A percentile compares a stretch with the other conserved stretches of the same genome.
These are phyloP conservation scores for Moniliophthora roreri DNA, from an alignment of 1,284 basidiomycete species.

Conservation along the genomic window DNA sequence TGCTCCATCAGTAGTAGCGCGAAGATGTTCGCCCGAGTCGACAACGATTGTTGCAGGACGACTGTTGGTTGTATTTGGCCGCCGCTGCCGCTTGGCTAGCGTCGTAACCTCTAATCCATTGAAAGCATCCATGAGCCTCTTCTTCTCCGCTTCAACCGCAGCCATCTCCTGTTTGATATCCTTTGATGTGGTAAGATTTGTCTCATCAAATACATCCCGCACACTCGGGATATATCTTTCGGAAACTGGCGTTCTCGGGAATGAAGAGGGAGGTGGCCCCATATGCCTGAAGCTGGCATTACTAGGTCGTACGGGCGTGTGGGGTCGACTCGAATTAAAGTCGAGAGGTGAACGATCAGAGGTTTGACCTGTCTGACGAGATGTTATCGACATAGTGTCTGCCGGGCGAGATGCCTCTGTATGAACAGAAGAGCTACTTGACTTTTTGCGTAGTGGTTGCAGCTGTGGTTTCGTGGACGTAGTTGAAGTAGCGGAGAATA, in stretches of 20 bases:
- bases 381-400: constrained; percentile 43
- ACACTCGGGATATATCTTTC: constrained; percentile 33
- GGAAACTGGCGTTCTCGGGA: constrained; percentile 34
- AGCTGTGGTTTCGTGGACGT: constrained; percentile 21
- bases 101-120: constrained; percentile 71
- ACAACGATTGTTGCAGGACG: constrained; percentile 5
- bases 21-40: constrained; percentile 14
- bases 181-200: constrained; percentile 52
- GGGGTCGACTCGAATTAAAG: constrained; percentile 20
- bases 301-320: constrained; percentile 28
- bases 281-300: constrained; percentile 42
- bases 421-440: constrained; percentile 48
- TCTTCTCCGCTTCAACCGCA: constrained; percentile 64
- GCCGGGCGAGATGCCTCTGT: constrained; percentile 42
- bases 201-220: constrained; percentile 49
- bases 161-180: constrained; percentile 66
- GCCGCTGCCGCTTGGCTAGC: constrained; percentile 51
- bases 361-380: constrained; percentile 29
- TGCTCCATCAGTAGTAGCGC: constrained; percentile 25
- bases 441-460: constrained; percentile 43
- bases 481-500: constrained; percentile 49
- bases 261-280: constrained; percentile 55
- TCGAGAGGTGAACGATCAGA: constrained; percentile 30
- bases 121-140: constrained; percentile 70
- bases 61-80: constrained; percentile 27